Base-by-base conservation (phyloP, 345 rosid species). In the Hypericum androsaemum region DNA sequence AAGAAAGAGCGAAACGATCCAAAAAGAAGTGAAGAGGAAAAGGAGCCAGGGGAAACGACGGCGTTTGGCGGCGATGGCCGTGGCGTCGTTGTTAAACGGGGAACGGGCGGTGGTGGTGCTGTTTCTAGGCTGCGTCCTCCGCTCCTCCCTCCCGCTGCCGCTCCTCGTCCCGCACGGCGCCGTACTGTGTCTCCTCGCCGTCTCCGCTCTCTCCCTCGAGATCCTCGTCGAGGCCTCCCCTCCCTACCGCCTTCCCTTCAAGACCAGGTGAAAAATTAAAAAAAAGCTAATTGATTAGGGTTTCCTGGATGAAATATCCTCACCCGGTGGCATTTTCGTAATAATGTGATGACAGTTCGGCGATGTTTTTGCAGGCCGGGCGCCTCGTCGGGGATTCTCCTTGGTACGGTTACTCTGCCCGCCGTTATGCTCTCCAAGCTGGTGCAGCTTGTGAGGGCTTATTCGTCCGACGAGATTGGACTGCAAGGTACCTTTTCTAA, bases 331-430 rank as follows among this genome's bases (percentile, higher is more conserved):
- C 9, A 13, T 46, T 46, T 46, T 32, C 47, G 16, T 10, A 44
- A 7, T n/a, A n/a, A n/a, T n/a, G n/a, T n/a, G n/a, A n/a, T n/a
- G n/a, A n/a, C n/a, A n/a, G n/a, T n/a, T n/a, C n/a, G n/a, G n/a
- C n/a, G n/a, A 7, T 46, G 6, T 7, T 12, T 22, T 68, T 43
- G 12, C 69, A 90, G 98, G 65, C 75, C 76, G 2, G 98, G 88
- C 40, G 96, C 78, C 56, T 78, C 96, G 0, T 88, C 98, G 5
- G 98, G 98, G 67, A 83, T 92, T 56, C 66, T 88, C 46, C 65
- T 92, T 0, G 96, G 94, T 52, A 84, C 94, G 10, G 82, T 83
- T 38, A 83, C 98, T 37, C 77, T 92, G 61, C 95, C 98, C 0
- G 46, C 83, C 47, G 74, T 92, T 39, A 78, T 84, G 76, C 58